Conservation (phyloP, 208 protist genomes). For the Sergeia podlipaevii region DNA sequence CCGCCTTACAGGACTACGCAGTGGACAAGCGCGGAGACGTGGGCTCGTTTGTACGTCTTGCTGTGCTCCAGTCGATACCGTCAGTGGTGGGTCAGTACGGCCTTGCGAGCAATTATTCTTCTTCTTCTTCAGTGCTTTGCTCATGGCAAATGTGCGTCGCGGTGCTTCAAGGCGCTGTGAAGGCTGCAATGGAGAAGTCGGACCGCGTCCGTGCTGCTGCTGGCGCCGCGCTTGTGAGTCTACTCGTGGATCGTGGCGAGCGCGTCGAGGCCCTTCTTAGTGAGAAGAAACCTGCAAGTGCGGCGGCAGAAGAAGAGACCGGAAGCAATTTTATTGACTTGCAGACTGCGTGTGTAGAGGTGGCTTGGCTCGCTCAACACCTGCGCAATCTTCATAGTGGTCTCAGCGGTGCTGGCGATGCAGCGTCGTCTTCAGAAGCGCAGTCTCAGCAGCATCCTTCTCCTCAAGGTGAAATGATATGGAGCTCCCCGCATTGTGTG, state of each 20-base stretch:
- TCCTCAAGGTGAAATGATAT: slow-evolving; percentile 8
- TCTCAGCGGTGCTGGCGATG: neutral
- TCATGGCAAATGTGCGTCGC: too few relatives aligned
- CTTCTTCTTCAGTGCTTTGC: too few relatives aligned
- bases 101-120: slow-evolving; percentile 1
- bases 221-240: slow-evolving; percentile 24
- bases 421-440: neutral
- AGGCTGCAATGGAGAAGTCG: slow-evolving; percentile 90
- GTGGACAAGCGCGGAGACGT: slow-evolving; percentile 96
- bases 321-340: neutral
- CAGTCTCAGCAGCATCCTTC: neutral
- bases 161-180: slow-evolving; percentile 64
- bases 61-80: slow-evolving; percentile 67
- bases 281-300: neutral
- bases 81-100: slow-evolving; percentile 45
- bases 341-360: neutral
- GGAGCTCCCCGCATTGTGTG: slow-evolving; percentile 33
- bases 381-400: slow-evolving; percentile 4
- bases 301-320: neutral
- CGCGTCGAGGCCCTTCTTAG: neutral
- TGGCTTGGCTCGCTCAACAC: slow-evolving; percentile 7
- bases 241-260: slow-evolving; percentile 25
- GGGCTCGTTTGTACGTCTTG: slow-evolving; percentile 96
- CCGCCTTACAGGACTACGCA: slow-evolving; percentile 88
- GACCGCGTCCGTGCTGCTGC: slow-evolving; percentile 82